phyloP scores from a whole-genome alignment of 2,329 filamentous ascomycete species.

The Fusarium musae region DNA sequence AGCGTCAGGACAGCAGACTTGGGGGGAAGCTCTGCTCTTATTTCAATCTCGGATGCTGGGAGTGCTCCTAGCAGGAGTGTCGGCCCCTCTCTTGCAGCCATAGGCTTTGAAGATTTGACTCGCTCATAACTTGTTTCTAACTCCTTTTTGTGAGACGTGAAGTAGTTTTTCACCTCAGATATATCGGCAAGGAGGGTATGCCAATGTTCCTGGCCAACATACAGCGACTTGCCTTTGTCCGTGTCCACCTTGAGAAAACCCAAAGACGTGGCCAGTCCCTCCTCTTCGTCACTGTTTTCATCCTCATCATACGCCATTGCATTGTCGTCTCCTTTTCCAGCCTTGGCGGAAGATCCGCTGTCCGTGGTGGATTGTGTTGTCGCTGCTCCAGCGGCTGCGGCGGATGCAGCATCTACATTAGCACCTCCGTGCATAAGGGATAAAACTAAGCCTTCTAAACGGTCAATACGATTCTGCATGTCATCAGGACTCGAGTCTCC shows the following conservation, averaged over 20 bases:
- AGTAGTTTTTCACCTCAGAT: slow-evolving; percentile 93
- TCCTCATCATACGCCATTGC: slow-evolving; percentile 59
- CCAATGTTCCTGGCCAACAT: slow-evolving; percentile 87
- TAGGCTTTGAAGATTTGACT: slow-evolving; percentile 75
- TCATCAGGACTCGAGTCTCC: slow-evolving; percentile 79
- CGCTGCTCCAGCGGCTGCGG: slow-evolving; percentile 50
- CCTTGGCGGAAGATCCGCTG: slow-evolving; percentile 58
- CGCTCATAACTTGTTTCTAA: slow-evolving; percentile 83
- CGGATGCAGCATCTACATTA: slow-evolving; percentile 57
- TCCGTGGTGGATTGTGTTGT: slow-evolving; percentile 54
- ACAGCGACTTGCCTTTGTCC: slow-evolving; percentile 82
- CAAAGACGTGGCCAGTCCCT: slow-evolving; percentile 75
- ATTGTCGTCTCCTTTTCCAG: slow-evolving; percentile 68
- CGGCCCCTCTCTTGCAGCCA: slow-evolving; percentile 70
- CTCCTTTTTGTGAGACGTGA: slow-evolving; percentile 86
- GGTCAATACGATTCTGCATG: slow-evolving; percentile 98
- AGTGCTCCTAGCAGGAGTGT: slow-evolving; percentile 82
- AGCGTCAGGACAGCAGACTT: slow-evolving; percentile 87
- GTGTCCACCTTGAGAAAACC: slow-evolving; percentile 85
- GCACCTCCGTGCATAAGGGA: slow-evolving; percentile 92
- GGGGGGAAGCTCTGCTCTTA: slow-evolving; percentile 81
- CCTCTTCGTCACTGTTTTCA: slow-evolving; percentile 76
- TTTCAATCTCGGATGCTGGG: slow-evolving; percentile 77
- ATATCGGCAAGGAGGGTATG: slow-evolving; percentile 83
- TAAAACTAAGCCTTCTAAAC: slow-evolving; percentile 89